phyloP scores from a whole-genome alignment of 176 grass and related monocot genomes.

The Thalia dealbata region DNA sequence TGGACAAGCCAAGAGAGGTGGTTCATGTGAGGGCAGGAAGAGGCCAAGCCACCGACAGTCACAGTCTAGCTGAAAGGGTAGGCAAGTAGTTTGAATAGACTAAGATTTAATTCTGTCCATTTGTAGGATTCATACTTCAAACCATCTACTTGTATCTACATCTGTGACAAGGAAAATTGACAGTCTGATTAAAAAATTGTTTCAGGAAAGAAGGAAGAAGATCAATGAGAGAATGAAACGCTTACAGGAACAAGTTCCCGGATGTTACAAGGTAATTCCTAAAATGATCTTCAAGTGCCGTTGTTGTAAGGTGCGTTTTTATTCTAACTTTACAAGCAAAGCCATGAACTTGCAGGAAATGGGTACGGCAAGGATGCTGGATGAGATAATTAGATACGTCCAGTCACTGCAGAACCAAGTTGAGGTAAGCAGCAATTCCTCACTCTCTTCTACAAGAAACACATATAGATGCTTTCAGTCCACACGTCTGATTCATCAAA shows the following conservation, averaged over 20 bases:
- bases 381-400: constrained; percentile 21
- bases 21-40: constrained; percentile 29
- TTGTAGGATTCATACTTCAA: neutral
- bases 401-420: constrained; percentile 25
- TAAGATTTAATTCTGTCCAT: neutral
- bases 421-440: constrained; percentile 4
- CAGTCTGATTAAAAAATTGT: neutral
- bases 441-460: neutral
- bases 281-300: neutral
- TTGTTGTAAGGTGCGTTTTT: neutral
- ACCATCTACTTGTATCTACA: neutral
- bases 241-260: constrained; percentile 17
- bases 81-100: constrained; percentile 1
- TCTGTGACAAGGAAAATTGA: neutral
- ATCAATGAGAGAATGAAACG: constrained; percentile 21
- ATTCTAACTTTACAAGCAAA: neutral
- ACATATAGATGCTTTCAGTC: neutral
- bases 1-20: constrained; percentile 9
- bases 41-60: constrained; percentile 18
- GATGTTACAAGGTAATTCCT: constrained; percentile 19
- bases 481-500: no score
- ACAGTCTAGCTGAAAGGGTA: constrained; percentile 25
- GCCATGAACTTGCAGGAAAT: neutral
- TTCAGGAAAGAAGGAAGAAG: constrained; percentile 19
- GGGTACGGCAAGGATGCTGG: constrained; percentile 21